Evolutionary conservation across 305 asterid species (phyloP).

Genomic region (Fraxinus angustifolia): DNA sequence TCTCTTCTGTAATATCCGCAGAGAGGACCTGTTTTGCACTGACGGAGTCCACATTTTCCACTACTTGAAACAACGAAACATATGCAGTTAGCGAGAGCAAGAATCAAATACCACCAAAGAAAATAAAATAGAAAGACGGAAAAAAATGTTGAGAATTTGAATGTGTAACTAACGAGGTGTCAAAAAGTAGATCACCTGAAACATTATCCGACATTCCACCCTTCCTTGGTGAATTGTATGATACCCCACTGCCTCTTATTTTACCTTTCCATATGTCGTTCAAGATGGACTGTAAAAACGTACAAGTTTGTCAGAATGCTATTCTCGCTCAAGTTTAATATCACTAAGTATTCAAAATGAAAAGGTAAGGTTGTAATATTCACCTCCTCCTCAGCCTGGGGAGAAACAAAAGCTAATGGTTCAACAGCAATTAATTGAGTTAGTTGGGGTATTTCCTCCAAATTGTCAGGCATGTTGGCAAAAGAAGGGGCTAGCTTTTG

Average conservation of each 20-base stretch:
- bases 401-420: slow-evolving; percentile 84
- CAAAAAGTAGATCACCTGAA: slow-evolving; percentile 45
- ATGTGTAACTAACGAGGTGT: not conserved
- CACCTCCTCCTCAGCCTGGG: slow-evolving; percentile 84
- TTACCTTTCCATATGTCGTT: slow-evolving; percentile 74
- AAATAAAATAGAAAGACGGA: not conserved
- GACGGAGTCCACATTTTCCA: slow-evolving; percentile 39
- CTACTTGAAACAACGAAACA: slow-evolving; percentile 29
- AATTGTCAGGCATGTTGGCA: slow-evolving; percentile 44
- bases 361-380: slow-evolving; percentile 20
- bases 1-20: slow-evolving; percentile 36
- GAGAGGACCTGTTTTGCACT: slow-evolving; percentile 42
- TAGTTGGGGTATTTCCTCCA: slow-evolving; percentile 64
- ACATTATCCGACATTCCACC: slow-evolving; percentile 54
- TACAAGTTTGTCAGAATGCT: slow-evolving; percentile 19
- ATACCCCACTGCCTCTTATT: slow-evolving; percentile 65
- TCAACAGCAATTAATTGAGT: slow-evolving; percentile 51
- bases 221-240: slow-evolving; percentile 49
- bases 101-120: not conserved
- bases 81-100: slow-evolving; percentile 5
- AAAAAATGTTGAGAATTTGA: not conserved
- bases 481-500: slow-evolving; percentile 51
- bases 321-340: slow-evolving; percentile 21
- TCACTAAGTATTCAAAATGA: not conserved
- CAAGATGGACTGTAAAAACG: slow-evolving; percentile 48